Conservation (phyloP, 805 yeast species). For the Cyberlindnera japonica region DNA sequence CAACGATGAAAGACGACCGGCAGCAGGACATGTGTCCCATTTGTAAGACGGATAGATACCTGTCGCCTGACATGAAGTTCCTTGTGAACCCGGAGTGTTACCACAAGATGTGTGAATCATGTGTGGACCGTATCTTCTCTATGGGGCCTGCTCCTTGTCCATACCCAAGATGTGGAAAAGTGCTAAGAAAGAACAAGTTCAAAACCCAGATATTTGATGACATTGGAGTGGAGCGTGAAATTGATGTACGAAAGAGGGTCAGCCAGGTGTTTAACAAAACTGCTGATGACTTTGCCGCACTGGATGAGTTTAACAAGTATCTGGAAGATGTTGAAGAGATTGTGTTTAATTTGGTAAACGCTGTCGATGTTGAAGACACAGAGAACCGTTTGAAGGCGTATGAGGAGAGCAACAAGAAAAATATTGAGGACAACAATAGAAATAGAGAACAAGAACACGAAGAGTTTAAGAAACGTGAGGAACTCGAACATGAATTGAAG, state of each 20-base stretch:
- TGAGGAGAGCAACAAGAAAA: constrained; percentile 68
- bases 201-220: constrained; percentile 93
- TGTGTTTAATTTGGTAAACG: constrained; percentile 70
- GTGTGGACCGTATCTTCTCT: constrained; percentile 92
- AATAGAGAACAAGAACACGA: constrained; percentile 68
- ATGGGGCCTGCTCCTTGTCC: constrained; percentile 98
- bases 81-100: constrained; percentile 96
- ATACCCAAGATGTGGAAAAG: constrained; percentile 84
- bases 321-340: constrained; percentile 81
- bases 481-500: constrained; percentile 65
- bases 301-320: constrained; percentile 67
- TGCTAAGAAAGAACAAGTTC: constrained; percentile 81
- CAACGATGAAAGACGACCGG: constrained; percentile 28
- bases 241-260: constrained; percentile 82
- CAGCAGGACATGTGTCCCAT: constrained; percentile 89
- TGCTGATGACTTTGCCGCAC: constrained; percentile 58
- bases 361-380: constrained; percentile 63
- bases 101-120: constrained; percentile 94
- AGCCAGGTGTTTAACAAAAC: constrained; percentile 75
- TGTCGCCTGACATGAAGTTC: constrained; percentile 90
- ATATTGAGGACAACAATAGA: constrained; percentile 73
- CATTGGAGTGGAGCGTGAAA: constrained; percentile 83
- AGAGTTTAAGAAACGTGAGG: constrained; percentile 58
- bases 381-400: constrained; percentile 63
- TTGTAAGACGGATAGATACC: constrained; percentile 90